A percentile compares a stretch with the other conserved stretches of the same genome.
Conservation (phyloP, 306 rosid genomes). For the Amphicarpaea edgeworthii region DNA sequence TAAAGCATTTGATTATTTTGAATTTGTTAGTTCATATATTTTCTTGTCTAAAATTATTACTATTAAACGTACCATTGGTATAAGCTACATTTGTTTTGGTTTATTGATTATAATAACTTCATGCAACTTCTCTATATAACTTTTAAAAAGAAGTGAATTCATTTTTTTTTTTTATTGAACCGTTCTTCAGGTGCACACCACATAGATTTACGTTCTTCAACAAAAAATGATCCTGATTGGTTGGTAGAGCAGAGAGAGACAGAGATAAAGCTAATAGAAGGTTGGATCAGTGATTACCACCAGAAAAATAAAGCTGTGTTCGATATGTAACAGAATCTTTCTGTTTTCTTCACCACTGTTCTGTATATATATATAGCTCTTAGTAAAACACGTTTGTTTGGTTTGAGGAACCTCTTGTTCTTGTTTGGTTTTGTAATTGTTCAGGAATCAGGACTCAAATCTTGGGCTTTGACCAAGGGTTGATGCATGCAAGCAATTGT, state of each 20-base stretch:
- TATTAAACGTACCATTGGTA: constrained; percentile 19
- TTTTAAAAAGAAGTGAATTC: not conserved
- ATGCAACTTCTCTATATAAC: constrained; percentile 3
- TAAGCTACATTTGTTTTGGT: constrained; percentile 20
- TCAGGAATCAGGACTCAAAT: too few relatives aligned
- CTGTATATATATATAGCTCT: constrained; percentile 13
- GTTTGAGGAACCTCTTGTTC: not conserved
- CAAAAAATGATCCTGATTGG: constrained; percentile 79
- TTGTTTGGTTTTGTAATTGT: not conserved
- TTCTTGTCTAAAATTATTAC: not conserved
- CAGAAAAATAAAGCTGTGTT: constrained; percentile 44
- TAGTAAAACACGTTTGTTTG: constrained; percentile 6
- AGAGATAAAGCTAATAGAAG: constrained; percentile 69
- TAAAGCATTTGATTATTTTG: constrained; percentile 42
- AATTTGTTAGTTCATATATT: constrained; percentile 35
- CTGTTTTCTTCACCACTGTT: not conserved
- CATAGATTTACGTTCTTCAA: constrained; percentile 80
- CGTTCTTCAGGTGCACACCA: constrained; percentile 75
- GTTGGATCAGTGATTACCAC: constrained; percentile 69
- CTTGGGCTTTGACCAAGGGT: too few relatives aligned
- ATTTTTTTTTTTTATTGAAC: not conserved
- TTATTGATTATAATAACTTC: not conserved
- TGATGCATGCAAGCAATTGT: too few relatives aligned
- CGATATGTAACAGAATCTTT: constrained; percentile 37
- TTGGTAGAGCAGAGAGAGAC: constrained; percentile 71